These are phyloP conservation scores for Thielaviopsis ethacetica DNA, from an alignment of 2,329 filamentous ascomycete genomes.

Conservation along the genomic window DNA sequence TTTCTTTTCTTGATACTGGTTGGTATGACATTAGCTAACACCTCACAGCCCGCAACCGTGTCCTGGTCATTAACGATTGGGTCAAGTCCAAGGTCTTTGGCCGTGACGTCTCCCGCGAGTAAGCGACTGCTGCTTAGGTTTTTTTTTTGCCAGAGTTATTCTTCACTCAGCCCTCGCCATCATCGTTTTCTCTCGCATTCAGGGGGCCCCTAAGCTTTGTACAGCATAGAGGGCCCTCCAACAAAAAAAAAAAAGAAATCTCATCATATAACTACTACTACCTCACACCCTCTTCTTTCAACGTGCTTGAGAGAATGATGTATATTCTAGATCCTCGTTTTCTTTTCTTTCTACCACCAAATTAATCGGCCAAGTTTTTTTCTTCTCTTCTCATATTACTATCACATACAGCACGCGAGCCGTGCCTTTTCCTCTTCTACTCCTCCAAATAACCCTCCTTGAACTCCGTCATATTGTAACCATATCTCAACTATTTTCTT, in stretches of 20 bases:
- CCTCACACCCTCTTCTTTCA: no score
- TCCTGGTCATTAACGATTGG: conserved; percentile 90
- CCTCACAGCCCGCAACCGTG: conserved; percentile 65
- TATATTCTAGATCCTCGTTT: not conserved
- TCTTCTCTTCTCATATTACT: not conserved
- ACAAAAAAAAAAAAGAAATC: no score
- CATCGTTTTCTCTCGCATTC: no score
- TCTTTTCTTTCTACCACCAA: not conserved
- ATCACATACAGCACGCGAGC: not conserved
- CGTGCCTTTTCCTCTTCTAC: not conserved
- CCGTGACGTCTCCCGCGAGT: conserved; percentile 81
- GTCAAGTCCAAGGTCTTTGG: conserved; percentile 93
- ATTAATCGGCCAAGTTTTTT: not conserved
- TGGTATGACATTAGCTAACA: conserved; percentile 13
- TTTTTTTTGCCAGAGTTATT: no score
- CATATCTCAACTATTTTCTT: not conserved
- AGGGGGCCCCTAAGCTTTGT: no score
- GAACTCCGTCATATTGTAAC: not conserved
- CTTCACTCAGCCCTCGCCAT: no score
- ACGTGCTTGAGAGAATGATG: no score
- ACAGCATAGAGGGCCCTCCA: not conserved
- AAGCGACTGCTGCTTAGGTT: conserved; percentile 16
- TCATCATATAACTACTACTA: not conserved
- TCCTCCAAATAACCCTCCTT: not conserved
- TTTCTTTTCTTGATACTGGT: not conserved